These are phyloP conservation scores for Chrysochromulina parva DNA, from an alignment of 78 protist species.

Conservation along the genomic window DNA sequence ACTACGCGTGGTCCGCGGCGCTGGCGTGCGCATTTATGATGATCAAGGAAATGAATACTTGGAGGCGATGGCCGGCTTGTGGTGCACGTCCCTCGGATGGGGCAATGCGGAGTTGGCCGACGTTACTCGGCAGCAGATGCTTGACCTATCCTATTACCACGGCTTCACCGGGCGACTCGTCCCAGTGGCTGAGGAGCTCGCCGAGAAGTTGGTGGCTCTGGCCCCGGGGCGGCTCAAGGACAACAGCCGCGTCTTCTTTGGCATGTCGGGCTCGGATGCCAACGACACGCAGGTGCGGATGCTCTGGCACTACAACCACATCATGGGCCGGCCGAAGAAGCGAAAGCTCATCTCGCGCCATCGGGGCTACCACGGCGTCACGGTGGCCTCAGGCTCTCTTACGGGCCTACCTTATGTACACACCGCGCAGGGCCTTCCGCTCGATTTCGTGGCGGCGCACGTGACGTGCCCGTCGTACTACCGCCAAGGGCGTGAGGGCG, in stretches of 20 bases:
- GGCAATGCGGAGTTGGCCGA: background rate
- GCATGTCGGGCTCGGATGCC: background rate
- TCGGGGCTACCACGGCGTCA: background rate
- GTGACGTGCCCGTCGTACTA: background rate
- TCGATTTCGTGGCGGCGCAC: background rate
- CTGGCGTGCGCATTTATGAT: too few species aligned
- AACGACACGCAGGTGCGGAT: constrained; percentile 5
- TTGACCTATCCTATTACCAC: background rate
- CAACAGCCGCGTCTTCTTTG: background rate
- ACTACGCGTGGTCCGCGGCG: too few species aligned
- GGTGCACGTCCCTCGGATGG: background rate
- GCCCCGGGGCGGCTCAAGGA: background rate
- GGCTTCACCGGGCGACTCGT: background rate
- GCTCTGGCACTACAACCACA: background rate
- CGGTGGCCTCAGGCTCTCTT: background rate
- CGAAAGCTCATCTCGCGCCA: background rate
- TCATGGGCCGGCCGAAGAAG: background rate
- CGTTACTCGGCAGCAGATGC: background rate
- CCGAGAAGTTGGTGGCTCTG: background rate
- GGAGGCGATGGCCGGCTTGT: background rate
- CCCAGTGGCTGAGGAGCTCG: background rate
- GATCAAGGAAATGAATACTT: too few species aligned
- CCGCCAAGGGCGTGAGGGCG: background rate
- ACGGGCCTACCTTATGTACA: background rate
- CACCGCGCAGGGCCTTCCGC: background rate